Conservation (phyloP, 1,139 yeast genomes). For the Candida sanyaensis region DNA sequence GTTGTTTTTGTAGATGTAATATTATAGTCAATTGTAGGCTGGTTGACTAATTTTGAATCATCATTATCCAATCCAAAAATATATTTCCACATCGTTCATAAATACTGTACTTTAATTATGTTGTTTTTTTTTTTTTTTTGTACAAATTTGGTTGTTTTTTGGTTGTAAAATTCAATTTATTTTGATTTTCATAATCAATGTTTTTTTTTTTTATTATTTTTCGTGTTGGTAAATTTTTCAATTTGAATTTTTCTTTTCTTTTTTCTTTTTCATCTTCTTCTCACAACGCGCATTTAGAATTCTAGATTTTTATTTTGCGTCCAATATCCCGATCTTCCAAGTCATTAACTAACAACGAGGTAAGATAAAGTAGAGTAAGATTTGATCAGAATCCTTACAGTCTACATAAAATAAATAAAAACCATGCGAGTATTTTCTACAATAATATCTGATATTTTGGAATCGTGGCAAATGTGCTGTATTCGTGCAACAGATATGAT, state of each 20-base stretch:
- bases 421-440: no score
- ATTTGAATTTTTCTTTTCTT: no score
- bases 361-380: no score
- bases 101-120: not conserved
- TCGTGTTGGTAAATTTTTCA: not conserved
- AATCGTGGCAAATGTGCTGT: no score
- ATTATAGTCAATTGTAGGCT: slow-evolving; percentile 42
- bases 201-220: not conserved
- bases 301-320: not conserved
- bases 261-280: not conserved
- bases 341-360: no score
- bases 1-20: slow-evolving; percentile 17
- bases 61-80: slow-evolving; percentile 14
- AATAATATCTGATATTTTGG: no score
- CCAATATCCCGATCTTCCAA: no score
- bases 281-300: not conserved
- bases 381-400: no score
- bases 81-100: slow-evolving; percentile 9
- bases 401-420: no score
- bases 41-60: slow-evolving; percentile 29
- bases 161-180: not conserved
- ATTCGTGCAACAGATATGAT: no score
- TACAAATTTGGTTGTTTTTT: not conserved
- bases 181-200: not conserved
- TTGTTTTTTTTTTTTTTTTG: no score